phyloP scores from a whole-genome alignment of 2,329 filamentous ascomycete genomes.

The Corinectria fuckeliana region DNA sequence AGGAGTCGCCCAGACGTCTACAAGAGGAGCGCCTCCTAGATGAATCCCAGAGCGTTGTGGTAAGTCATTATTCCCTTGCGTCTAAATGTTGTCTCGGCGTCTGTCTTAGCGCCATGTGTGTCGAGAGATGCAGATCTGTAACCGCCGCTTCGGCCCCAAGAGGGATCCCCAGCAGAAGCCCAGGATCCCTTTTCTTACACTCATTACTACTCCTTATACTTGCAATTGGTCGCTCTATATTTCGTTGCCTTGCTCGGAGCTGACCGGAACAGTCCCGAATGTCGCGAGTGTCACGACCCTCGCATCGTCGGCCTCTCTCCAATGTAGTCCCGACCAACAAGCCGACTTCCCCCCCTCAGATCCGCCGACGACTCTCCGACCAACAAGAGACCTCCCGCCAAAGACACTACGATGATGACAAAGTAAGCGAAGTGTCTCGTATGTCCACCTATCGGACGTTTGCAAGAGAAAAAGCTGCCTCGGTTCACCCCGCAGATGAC shows the following conservation, averaged over 20 bases:
- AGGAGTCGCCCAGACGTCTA: constrained; percentile 53
- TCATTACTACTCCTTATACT: neutral
- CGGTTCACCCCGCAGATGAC: constrained; percentile 47
- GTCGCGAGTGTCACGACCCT: constrained; percentile 44
- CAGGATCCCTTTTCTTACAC: neutral
- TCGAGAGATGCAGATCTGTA: constrained; percentile 11
- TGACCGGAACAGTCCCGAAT: constrained; percentile 53
- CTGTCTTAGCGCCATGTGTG: constrained; percentile 21
- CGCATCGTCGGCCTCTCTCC: constrained; percentile 61
- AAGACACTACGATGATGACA: constrained; percentile 53
- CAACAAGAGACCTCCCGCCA: constrained; percentile 55
- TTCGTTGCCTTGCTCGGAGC: constrained; percentile 15
- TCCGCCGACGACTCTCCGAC: constrained; percentile 62
- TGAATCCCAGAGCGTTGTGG: constrained; percentile 49
- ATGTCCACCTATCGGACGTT: constrained; percentile 52
- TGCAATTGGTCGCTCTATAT: constrained; percentile 2
- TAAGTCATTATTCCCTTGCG: constrained; percentile 47
- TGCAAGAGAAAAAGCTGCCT: constrained; percentile 51
- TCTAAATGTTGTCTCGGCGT: constrained; percentile 4
- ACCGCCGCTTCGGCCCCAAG: neutral
- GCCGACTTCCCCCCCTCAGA: constrained; percentile 56
- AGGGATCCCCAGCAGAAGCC: neutral
- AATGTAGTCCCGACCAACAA: constrained; percentile 56
- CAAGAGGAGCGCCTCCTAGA: constrained; percentile 44
- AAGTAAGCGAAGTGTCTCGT: constrained; percentile 48